Evolutionary conservation across 1,284 basidiomycete genomes (phyloP).

Genomic region (Tylopilus orsonianus): DNA sequence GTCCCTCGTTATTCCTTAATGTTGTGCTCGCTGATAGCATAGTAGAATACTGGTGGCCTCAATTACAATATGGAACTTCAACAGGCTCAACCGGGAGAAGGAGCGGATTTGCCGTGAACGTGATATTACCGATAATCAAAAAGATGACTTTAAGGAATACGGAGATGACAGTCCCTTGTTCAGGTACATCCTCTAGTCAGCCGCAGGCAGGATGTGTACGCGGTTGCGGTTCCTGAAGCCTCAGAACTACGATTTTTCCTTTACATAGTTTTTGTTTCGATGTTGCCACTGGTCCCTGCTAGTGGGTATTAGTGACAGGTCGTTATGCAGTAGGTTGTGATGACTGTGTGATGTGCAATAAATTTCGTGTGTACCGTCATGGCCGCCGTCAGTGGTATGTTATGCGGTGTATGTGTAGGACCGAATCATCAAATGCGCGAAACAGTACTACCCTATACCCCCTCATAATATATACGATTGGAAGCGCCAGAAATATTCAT

Average conservation of each 20-base stretch:
- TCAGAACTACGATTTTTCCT: no score
- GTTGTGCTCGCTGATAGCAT: slow-evolving; percentile 1
- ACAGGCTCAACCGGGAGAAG: slow-evolving; percentile 41
- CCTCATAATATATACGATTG: no score
- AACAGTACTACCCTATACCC: no score
- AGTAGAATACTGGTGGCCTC: slow-evolving; percentile 24
- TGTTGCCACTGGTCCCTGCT: background rate
- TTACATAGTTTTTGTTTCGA: background rate
- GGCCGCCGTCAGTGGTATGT: no score
- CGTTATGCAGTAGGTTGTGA: no score
- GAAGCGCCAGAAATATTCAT: no score
- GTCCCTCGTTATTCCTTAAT: background rate
- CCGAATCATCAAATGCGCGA: no score
- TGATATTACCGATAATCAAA: slow-evolving; percentile 38
- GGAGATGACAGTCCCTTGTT: slow-evolving; percentile 52
- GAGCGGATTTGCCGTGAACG: slow-evolving; percentile 37
- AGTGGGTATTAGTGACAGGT: no score
- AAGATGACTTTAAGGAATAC: slow-evolving; percentile 39
- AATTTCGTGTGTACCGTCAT: no score
- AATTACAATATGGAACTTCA: slow-evolving; percentile 40
- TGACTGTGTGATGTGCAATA: no score
- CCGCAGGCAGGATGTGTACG: background rate
- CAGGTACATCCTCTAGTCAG: slow-evolving; percentile 33
- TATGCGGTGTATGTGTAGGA: no score
- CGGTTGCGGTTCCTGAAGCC: background rate